Base-by-base conservation (phyloP, 257 asterid species). In the Fraxinus quadrangulata region DNA sequence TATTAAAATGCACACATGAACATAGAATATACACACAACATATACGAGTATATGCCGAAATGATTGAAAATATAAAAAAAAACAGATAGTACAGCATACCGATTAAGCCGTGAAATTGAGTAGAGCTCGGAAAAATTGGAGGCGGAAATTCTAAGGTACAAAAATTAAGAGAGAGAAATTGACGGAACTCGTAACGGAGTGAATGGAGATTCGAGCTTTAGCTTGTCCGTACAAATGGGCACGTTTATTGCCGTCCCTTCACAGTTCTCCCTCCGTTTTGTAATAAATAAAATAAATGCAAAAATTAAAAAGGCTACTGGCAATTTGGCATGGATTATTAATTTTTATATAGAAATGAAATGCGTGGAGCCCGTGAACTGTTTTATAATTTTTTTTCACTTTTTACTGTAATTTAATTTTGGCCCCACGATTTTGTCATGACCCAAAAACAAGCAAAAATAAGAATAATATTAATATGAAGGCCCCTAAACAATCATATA, bases 351-450 rank as follows among this genome's bases (percentile, higher is more conserved):
- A 61, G 34, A 63, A 63, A 63, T 63, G 69, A 23, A 63, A 63
- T 63, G 69, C n/a, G 69, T 63, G 69, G 36, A 63, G 69, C 36
- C 69, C 69, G 69, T 63, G 69, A 26, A 63, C 36, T 26, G 69
- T 63, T 12, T 17, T 17, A 42, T 42, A 56, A n/a, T 1, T 1
- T 56, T 3, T 59, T 59, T 23, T 23, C 11, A 59, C 31, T 59
- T 59, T 59, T 6, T 56, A 1, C 12, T 56, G 67, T 42, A 8
- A 42, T 47, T 47, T 47, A 45, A 47, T 47, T 47, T 47, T 47
- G 56, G 56, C 56, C 56, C 56, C 2, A 47, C 56, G 56, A 47
- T 42, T 13, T 42, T 42, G 51, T 47, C 54, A 47, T 14, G 4
- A 45, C 54, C n/a, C 51, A 45, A 45, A 14, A 45, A 3, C 31